These are phyloP conservation scores for Alternaria solani DNA, from an alignment of 2,329 filamentous ascomycete genomes.

Conservation along the genomic window DNA sequence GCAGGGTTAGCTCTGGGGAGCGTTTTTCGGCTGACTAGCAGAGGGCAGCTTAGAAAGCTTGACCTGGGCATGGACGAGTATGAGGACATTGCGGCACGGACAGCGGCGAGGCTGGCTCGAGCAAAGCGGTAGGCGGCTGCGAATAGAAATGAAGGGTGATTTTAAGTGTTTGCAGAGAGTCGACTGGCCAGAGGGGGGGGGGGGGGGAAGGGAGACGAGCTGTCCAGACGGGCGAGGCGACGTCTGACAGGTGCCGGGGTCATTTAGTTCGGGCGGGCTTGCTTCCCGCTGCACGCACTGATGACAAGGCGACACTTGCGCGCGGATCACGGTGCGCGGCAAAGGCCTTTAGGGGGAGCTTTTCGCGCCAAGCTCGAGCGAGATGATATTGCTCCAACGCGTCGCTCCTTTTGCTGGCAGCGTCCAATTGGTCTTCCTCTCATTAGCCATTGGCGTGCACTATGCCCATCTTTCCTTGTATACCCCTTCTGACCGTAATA, in stretches of 20 bases:
- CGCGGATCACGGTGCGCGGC: constrained; percentile 29
- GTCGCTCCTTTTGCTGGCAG: constrained; percentile 37
- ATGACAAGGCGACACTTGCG: constrained; percentile 22
- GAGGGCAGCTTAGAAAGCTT: constrained; percentile 46
- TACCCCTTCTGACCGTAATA: constrained; percentile 20
- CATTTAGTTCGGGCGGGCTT: constrained; percentile 20
- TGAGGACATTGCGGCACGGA: constrained; percentile 45
- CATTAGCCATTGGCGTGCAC: constrained; percentile 20
- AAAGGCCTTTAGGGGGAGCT: constrained; percentile 31
- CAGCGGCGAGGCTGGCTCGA: constrained; percentile 30
- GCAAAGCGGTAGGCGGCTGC: not conserved
- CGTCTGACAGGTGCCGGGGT: constrained; percentile 24
- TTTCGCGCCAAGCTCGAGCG: constrained; percentile 28
- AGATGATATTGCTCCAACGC: constrained; percentile 33
- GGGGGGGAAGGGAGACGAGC: not conserved
- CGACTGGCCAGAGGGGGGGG: not conserved
- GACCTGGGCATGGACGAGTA: constrained; percentile 52
- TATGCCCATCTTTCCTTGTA: constrained; percentile 15
- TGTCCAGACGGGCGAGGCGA: constrained; percentile 1
- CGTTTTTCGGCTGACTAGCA: constrained; percentile 45
- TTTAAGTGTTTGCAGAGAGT: not conserved
- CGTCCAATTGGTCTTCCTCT: constrained; percentile 24
- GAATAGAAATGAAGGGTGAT: not conserved
- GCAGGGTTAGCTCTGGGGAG: constrained; percentile 55
- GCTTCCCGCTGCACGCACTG: constrained; percentile 30